These are phyloP conservation scores for Leccinum arenicola DNA, from an alignment of 768 basidiomycete genomes.

Conservation along the genomic window DNA sequence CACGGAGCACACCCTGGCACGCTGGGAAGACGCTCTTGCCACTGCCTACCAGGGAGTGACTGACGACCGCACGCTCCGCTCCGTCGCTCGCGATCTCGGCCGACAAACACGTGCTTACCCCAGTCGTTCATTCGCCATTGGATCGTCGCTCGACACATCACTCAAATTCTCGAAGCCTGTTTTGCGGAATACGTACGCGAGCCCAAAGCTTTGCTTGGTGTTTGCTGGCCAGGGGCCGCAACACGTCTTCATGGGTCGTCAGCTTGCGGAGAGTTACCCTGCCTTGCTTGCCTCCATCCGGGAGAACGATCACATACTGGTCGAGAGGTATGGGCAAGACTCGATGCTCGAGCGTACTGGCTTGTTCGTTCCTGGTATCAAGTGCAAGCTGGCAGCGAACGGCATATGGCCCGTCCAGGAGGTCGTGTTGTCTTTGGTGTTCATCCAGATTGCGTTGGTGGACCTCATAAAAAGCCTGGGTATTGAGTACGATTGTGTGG, in stretches of 20 bases:
- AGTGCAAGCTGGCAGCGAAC: constrained; percentile 21
- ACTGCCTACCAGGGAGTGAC: constrained; percentile 15
- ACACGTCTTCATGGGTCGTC: constrained; percentile 36
- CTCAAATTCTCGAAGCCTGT: constrained; percentile 31
- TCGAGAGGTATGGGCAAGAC: constrained; percentile 23
- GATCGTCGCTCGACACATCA: constrained; percentile 17
- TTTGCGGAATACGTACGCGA: constrained; percentile 20
- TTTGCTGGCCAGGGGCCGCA: constrained; percentile 38
- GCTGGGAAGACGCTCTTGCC: constrained; percentile 25
- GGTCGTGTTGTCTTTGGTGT: constrained; percentile 32
- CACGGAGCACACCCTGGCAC: constrained; percentile 24
- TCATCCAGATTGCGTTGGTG: constrained; percentile 33
- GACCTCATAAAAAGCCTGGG: constrained; percentile 33
- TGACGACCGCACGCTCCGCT: constrained; percentile 25
- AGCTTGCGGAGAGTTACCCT: constrained; percentile 32
- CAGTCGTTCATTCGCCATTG: constrained; percentile 26
- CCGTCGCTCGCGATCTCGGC: constrained; percentile 26
- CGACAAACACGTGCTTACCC: constrained; percentile 31
- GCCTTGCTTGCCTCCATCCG: constrained; percentile 29
- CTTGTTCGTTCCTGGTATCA: constrained; percentile 29
- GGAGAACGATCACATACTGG: constrained; percentile 34
- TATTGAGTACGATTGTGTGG: constrained; percentile 32
- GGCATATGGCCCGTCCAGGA: constrained; percentile 35
- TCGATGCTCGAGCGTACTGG: constrained; percentile 35
- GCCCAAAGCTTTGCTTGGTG: constrained; percentile 34